Evolutionary conservation across 352 stramenopile genomes (phyloP).

Genomic region (Phytophthora cactorum): DNA sequence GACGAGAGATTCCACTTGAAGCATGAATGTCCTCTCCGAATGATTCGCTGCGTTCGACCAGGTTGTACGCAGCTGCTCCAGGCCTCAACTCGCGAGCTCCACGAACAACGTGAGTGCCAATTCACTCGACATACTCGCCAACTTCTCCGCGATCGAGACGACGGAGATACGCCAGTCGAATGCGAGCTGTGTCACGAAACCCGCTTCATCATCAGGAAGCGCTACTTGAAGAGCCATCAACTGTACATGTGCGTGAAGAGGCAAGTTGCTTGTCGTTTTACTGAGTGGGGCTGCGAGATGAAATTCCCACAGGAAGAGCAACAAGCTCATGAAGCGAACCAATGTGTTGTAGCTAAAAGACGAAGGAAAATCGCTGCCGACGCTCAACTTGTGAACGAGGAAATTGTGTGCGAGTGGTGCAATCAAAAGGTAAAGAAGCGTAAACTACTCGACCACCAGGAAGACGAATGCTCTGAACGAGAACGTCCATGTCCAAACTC

Average conservation of each 20-base stretch:
- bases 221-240: conserved; percentile 51
- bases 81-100: conserved; percentile 30
- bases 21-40: conserved; percentile 44
- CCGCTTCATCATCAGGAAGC: conserved; percentile 37
- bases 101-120: conserved; percentile 52
- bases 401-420: conserved; percentile 73
- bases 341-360: conserved; percentile 53
- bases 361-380: conserved; percentile 49
- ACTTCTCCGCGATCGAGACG: conserved; percentile 47
- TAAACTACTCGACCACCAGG: conserved; percentile 73
- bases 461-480: conserved; percentile 73
- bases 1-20: conserved; percentile 47
- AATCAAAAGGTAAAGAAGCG: conserved; percentile 66
- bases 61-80: conserved; percentile 51
- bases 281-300: conserved; percentile 54
- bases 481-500: conserved; percentile 75
- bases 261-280: conserved; percentile 50
- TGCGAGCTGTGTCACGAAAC: conserved; percentile 51
- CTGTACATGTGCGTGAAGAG: conserved; percentile 57
- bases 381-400: conserved; percentile 56
- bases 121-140: conserved; percentile 40
- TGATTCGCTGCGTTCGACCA: conserved; percentile 49
- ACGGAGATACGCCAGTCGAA: conserved; percentile 43
- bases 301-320: conserved; percentile 46
- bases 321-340: conserved; percentile 43